A percentile compares a stretch with the other conserved stretches of the same genome.
phyloP scores from a whole-genome alignment of 2,329 filamentous ascomycete species.

The Didymella lethalis region DNA sequence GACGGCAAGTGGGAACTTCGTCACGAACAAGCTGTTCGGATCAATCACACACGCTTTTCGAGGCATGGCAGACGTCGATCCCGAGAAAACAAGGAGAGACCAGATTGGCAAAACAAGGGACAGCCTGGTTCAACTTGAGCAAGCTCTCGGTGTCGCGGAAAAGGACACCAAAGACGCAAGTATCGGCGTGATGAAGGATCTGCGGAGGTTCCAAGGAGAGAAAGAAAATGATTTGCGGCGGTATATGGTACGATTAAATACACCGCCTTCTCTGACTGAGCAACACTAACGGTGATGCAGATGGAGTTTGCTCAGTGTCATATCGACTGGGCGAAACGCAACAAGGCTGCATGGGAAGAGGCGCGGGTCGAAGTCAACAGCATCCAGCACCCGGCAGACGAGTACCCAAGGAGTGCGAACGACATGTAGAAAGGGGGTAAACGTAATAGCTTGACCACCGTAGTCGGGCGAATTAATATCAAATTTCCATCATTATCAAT shows the following conservation, averaged over 20 bases:
- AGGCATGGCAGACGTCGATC: slow-evolving; percentile 94
- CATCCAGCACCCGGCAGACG: slow-evolving; percentile 65
- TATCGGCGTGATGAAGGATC: slow-evolving; percentile 82
- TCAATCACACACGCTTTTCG: slow-evolving; percentile 95
- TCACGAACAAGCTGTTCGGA: slow-evolving; percentile 92
- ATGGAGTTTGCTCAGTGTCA: slow-evolving; percentile 92
- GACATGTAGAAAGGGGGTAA: slow-evolving; percentile 24
- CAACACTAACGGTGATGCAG: slow-evolving; percentile 55
- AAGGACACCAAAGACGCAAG: slow-evolving; percentile 95
- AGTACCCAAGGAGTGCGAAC: slow-evolving; percentile 30
- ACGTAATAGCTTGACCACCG: background rate
- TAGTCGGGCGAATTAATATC: background rate
- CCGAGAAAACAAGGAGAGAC: slow-evolving; percentile 88
- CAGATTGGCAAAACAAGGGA: slow-evolving; percentile 96
- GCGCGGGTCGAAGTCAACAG: slow-evolving; percentile 86
- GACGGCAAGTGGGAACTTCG: slow-evolving; percentile 80
- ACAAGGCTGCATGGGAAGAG: slow-evolving; percentile 91
- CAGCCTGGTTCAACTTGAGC: slow-evolving; percentile 80
- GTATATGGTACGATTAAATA: slow-evolving; percentile 82
- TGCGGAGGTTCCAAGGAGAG: slow-evolving; percentile 91
- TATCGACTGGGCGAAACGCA: slow-evolving; percentile 92
- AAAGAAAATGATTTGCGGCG: slow-evolving; percentile 93
- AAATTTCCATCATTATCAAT: background rate
- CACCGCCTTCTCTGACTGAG: background rate
- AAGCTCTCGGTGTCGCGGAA: slow-evolving; percentile 86